Conservation (phyloP, 2,329 filamentous ascomycete species). For the Pseudogymnoascus destructans region DNA sequence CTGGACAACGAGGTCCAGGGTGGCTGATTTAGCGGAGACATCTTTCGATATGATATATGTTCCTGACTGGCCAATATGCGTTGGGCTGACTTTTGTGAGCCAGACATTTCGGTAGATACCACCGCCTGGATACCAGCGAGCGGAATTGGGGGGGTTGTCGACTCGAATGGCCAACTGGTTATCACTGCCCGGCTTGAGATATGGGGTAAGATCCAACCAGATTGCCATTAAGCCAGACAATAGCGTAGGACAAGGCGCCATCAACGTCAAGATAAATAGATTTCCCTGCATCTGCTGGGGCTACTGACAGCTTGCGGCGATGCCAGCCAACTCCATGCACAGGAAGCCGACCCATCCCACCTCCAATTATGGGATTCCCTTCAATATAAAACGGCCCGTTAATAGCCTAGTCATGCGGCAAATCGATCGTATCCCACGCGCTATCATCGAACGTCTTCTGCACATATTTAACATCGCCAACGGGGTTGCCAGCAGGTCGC, state of each 20-base stretch:
- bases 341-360: conserved; percentile 34
- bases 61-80: conserved; percentile 37
- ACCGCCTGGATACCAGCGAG: conserved; percentile 41
- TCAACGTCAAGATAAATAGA: conserved; percentile 31
- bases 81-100: conserved; percentile 35
- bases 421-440: conserved; percentile 30
- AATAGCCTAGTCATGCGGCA: conserved; percentile 40
- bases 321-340: conserved; percentile 43
- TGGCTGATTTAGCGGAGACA: conserved; percentile 34
- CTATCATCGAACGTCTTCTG: conserved; percentile 29
- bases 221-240: conserved; percentile 15
- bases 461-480: conserved; percentile 25
- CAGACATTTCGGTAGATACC: conserved; percentile 42
- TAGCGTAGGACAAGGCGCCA: conserved; percentile 15
- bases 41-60: conserved; percentile 35
- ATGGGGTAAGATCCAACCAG: conserved; percentile 34
- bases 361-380: conserved; percentile 21
- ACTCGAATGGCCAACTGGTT: conserved; percentile 38
- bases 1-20: conserved; percentile 31
- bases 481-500: conserved; percentile 23
- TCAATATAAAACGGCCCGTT: conserved; percentile 32
- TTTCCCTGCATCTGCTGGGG: conserved; percentile 25
- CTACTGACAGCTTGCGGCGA: conserved; percentile 29
- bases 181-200: conserved; percentile 25
- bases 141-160: conserved; percentile 36